These are phyloP conservation scores for Citrus australasica DNA, from an alignment of 345 rosid species.

Conservation along the genomic window DNA sequence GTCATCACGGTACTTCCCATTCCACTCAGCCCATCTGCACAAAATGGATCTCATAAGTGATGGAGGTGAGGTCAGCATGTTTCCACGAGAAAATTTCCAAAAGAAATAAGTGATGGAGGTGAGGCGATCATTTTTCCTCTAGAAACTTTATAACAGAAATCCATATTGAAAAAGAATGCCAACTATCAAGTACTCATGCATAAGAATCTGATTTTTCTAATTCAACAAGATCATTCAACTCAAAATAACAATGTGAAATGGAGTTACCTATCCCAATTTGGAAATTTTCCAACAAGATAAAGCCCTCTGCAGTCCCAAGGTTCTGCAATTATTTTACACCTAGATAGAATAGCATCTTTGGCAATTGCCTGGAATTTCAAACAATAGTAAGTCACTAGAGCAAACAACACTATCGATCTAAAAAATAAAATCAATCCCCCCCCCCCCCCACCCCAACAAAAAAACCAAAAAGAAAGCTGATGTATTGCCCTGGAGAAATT, in stretches of 20 bases:
- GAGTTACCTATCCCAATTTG: conserved; percentile 90
- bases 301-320: conserved; percentile 99
- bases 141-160: not conserved
- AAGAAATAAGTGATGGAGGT: not conserved
- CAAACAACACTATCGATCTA: not conserved
- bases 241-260: not conserved
- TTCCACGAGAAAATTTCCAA: not conserved
- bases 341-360: conserved; percentile 70
- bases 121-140: not conserved
- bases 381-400: conserved; percentile 6
- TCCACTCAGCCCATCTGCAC: conserved; percentile 98
- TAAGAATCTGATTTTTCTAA: not conserved
- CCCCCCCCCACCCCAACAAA: too few species aligned
- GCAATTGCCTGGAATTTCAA: conserved; percentile 68
- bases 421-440: not conserved
- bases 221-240: not conserved
- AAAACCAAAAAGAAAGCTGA: not conserved
- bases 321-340: conserved; percentile 91
- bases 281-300: conserved; percentile 90
- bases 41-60: conserved; percentile 8
- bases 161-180: not conserved
- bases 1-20: conserved; percentile 94
- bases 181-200: not conserved
- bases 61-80: not conserved
- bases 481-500: not conserved